A percentile compares a stretch with the other conserved stretches of the same genome.
phyloP scores from a whole-genome alignment of 331 rosid species.

The Rosa hybrid region DNA sequence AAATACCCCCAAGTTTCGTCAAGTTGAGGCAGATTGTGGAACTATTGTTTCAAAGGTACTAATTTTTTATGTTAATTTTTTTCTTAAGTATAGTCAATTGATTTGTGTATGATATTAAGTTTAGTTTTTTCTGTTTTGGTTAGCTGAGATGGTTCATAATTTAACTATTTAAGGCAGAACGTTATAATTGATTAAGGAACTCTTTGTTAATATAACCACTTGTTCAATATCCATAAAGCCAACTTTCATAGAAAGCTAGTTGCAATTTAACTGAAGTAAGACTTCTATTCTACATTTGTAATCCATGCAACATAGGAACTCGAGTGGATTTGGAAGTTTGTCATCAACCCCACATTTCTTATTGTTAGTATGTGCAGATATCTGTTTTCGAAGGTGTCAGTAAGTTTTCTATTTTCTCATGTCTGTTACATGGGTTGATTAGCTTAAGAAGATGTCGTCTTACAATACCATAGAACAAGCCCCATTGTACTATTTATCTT shows the following conservation, averaged over 20 bases:
- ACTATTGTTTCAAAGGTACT: conserved; percentile 85
- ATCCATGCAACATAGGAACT: neutral
- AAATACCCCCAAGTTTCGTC: conserved; percentile 88
- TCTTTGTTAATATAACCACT: neutral
- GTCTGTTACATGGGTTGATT: neutral
- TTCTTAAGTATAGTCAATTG: neutral
- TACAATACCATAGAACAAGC: neutral
- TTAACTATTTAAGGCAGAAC: neutral
- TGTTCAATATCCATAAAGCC: neutral
- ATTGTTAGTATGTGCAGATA: neutral
- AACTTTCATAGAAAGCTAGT: neutral
- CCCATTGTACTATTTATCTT: neutral
- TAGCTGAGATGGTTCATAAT: neutral
- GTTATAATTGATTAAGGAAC: neutral
- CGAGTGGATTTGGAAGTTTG: neutral
- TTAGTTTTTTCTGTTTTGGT: neutral
- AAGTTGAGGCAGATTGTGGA: conserved; percentile 90
- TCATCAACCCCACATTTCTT: neutral
- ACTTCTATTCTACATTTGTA: neutral
- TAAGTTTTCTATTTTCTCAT: neutral
- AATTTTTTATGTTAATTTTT: neutral
- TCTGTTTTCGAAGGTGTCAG: neutral
- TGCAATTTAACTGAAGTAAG: neutral
- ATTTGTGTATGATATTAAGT: neutral
- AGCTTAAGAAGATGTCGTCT: conserved; percentile 4